Evolutionary conservation across 176 grass and related monocot species (phyloP).

Genomic region (Avena eriantha): DNA sequence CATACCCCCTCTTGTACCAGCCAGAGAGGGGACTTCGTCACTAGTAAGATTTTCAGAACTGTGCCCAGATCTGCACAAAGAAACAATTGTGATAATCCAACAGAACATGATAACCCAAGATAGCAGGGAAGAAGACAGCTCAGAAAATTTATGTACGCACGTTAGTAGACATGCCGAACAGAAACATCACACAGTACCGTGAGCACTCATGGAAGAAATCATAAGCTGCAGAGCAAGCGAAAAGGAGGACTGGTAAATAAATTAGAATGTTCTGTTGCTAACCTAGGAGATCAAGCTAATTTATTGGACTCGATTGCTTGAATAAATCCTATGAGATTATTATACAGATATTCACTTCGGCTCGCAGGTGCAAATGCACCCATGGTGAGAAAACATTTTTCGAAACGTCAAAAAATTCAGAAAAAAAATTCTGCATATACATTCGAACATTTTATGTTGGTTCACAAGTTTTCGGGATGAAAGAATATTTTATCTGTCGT

Average conservation of each 20-base stretch:
- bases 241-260: background rate
- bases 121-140: no score
- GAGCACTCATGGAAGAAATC: background rate
- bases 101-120: background rate
- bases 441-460: no score
- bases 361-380: no score
- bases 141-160: no score
- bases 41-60: constrained; percentile 21
- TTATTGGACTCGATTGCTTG: background rate
- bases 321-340: constrained; percentile 11
- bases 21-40: background rate
- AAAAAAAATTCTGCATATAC: no score
- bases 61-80: constrained; percentile 31
- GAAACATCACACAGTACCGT: background rate
- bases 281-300: background rate
- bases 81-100: constrained; percentile 6
- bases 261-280: constrained; percentile 12
- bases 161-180: background rate
- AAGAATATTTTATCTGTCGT: no score
- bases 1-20: constrained; percentile 15
- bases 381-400: no score
- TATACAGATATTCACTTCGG: background rate
- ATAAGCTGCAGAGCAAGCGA: background rate
- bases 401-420: no score
- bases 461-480: no score